Percentiles rank a stretch among this genome's conserved stretches.
phyloP scores from a whole-genome alignment of 2,329 filamentous ascomycete species.

The Cercospora nicotianae region DNA sequence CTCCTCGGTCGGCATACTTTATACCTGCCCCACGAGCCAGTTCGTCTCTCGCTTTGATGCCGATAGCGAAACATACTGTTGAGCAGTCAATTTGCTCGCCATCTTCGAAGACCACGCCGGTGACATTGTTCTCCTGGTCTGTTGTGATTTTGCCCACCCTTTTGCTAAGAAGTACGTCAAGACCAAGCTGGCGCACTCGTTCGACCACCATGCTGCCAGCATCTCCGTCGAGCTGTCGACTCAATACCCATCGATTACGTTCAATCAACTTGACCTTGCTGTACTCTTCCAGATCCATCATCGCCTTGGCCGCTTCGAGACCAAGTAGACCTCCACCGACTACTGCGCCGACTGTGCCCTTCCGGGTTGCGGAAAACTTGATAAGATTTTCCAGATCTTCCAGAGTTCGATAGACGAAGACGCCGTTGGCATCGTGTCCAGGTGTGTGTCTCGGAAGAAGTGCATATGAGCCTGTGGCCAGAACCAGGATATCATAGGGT shows the following conservation, averaged over 20 bases:
- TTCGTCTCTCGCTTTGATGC: conserved; percentile 77
- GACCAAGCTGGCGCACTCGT: conserved; percentile 73
- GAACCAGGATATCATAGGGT: conserved; percentile 75
- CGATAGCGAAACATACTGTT: conserved; percentile 87
- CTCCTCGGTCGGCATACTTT: conserved; percentile 68
- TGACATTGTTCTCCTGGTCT: conserved; percentile 66
- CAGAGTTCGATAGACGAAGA: conserved; percentile 88
- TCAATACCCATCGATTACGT: conserved; percentile 78
- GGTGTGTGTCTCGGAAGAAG: conserved; percentile 71
- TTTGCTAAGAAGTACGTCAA: conserved; percentile 78
- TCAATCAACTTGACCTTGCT: conserved; percentile 76
- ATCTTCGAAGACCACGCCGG: conserved; percentile 76
- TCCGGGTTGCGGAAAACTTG: conserved; percentile 64
- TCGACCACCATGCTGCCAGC: conserved; percentile 80
- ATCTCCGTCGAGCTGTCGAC: conserved; percentile 77
- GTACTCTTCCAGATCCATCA: conserved; percentile 80
- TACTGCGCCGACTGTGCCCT: conserved; percentile 69
- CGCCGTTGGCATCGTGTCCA: conserved; percentile 74
- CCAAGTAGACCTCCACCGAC: conserved; percentile 84
- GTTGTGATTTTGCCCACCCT: conserved; percentile 71
- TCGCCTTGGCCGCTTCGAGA: conserved; percentile 85
- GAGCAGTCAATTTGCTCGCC: conserved; percentile 74
- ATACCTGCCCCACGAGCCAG: conserved; percentile 70
- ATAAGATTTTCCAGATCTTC: conserved; percentile 78
- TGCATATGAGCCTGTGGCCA: conserved; percentile 85